Base-by-base conservation (phyloP, 768 basidiomycete species). In the Leucocoprinus sp. region DNA sequence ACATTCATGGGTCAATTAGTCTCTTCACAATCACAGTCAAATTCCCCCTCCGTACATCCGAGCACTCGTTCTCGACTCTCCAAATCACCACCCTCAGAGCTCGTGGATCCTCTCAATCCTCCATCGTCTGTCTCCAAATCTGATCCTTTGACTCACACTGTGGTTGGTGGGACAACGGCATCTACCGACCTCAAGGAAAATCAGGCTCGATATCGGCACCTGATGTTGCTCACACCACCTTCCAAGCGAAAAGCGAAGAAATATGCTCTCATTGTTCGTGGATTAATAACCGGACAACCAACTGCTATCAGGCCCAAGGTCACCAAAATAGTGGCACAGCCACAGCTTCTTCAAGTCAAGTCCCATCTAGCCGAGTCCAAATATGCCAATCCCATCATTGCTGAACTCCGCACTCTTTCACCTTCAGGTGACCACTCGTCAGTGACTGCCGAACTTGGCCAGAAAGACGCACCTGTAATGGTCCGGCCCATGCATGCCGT, bases 401-500 rank as follows among this genome's bases (percentile, higher is more conserved):
- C 73, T n/a, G 78, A 88, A 38, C 70, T 91, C 11, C 78, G 75
- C 31, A 54, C 64, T 6, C 67, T 90, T 31, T 76, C 88, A n/a
- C 64, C 70, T 3, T 59, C 67, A 7, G 70, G 44, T 21, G 36
- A 69, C 41, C 62, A 57, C 9, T 54, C 60, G 7, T 48, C 52
- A 14, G 51, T 43, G 22, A 52, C 53, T 23, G 49, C 54, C 15
- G 40, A 49, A 8, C 31, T 52, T 19, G 37, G 31, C 15, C 24
- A 37, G 24, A 43, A 24, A 24, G 24, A 38, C 39, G 24, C 39
- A 24, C 37, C 50, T 34, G 36, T 45, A 17, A 43, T 28, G 21
- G 22, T 26, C 39, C 56, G 65, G 3, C 84, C 84, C 17, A 85
- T 90, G 22, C 87, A 82, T 54, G 88, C 85, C 0, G 86, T 89